Percentiles rank a stretch among this genome's conserved stretches.
phyloP scores from a whole-genome alignment of 2,329 filamentous ascomycete species.

The Phaeosphaeria sp. region DNA sequence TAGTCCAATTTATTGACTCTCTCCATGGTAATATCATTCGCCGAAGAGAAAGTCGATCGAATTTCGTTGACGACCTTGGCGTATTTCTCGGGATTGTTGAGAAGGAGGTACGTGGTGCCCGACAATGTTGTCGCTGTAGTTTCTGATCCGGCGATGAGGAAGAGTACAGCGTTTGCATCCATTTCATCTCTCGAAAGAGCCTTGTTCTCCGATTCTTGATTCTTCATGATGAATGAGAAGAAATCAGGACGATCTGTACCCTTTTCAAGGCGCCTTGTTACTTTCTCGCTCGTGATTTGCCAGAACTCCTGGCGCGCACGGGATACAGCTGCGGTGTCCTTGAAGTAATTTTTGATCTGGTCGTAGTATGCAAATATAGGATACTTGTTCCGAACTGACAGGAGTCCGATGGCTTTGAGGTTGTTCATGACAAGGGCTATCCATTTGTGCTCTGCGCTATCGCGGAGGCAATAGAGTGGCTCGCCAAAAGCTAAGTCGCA shows the following conservation, averaged over 20 bases:
- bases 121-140: slow-evolving; percentile 55
- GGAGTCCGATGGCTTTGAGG: slow-evolving; percentile 14
- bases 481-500: slow-evolving; percentile 41
- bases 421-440: slow-evolving; percentile 24
- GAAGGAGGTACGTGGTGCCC: slow-evolving; percentile 52
- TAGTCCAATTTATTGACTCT: slow-evolving; percentile 33
- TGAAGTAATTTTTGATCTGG: slow-evolving; percentile 14
- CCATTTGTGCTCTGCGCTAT: slow-evolving; percentile 38
- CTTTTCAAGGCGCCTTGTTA: slow-evolving; percentile 24
- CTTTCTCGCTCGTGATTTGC: slow-evolving; percentile 17
- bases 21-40: slow-evolving; percentile 33
- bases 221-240: slow-evolving; percentile 32
- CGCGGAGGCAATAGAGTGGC: slow-evolving; percentile 38
- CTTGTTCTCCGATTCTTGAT: slow-evolving; percentile 20
- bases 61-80: slow-evolving; percentile 31
- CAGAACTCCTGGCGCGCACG: slow-evolving; percentile 26
- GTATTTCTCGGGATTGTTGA: slow-evolving; percentile 27
- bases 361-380: slow-evolving; percentile 27
- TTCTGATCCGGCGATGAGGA: slow-evolving; percentile 53
- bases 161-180: slow-evolving; percentile 36
- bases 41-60: slow-evolving; percentile 24
- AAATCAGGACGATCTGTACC: slow-evolving; percentile 30
- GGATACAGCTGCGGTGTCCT: slow-evolving; percentile 5
- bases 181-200: slow-evolving; percentile 41
- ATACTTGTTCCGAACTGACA: slow-evolving; percentile 23